These are phyloP conservation scores for Aspergillus funiculosus DNA, from an alignment of 495 filamentous ascomycete species.

Conservation along the genomic window DNA sequence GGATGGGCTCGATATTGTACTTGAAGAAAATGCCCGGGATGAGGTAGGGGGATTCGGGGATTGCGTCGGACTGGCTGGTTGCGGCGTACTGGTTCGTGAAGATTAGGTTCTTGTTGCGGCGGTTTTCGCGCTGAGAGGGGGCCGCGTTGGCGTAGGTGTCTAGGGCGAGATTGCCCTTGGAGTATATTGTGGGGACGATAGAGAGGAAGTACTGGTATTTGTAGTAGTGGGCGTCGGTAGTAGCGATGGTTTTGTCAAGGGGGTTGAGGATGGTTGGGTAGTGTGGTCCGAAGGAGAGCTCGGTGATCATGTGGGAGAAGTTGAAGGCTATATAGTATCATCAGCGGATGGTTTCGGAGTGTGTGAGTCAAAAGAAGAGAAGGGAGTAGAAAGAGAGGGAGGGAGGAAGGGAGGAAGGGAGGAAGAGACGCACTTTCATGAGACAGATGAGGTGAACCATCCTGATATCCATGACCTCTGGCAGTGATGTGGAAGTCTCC, in stretches of 20 bases:
- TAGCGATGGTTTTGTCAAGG: conserved; percentile 81
- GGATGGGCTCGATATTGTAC: conserved; percentile 96
- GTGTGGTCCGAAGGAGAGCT: conserved; percentile 93
- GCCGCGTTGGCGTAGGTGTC: conserved; percentile 32
- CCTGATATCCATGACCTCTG: conserved; percentile 84
- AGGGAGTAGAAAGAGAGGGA: conserved; percentile 1
- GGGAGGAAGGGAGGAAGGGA: neutral
- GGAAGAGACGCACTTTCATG: conserved; percentile 57
- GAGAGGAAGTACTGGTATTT: conserved; percentile 99
- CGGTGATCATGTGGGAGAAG: conserved; percentile 94
- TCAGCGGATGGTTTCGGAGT: neutral
- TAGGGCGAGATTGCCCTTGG: conserved; percentile 47
- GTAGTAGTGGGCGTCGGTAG: conserved; percentile 73
- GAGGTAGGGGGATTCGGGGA: conserved; percentile 54
- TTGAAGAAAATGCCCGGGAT: conserved; percentile 97
- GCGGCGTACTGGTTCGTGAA: conserved; percentile 98
- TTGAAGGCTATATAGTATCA: conserved; percentile 65
- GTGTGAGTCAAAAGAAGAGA: no score
- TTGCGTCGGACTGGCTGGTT: conserved; percentile 66
- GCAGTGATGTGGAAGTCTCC: conserved; percentile 99
- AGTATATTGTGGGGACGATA: conserved; percentile 93
- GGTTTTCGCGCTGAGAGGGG: conserved; percentile 18
- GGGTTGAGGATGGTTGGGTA: conserved; percentile 92
- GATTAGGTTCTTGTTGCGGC: conserved; percentile 50
- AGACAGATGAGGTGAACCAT: conserved; percentile 74